Evolutionary conservation across 2,329 filamentous ascomycete species (phyloP), one percentile per base, ranked within the genome.

Genomic region (Ampelomyces quisqualis): DNA sequence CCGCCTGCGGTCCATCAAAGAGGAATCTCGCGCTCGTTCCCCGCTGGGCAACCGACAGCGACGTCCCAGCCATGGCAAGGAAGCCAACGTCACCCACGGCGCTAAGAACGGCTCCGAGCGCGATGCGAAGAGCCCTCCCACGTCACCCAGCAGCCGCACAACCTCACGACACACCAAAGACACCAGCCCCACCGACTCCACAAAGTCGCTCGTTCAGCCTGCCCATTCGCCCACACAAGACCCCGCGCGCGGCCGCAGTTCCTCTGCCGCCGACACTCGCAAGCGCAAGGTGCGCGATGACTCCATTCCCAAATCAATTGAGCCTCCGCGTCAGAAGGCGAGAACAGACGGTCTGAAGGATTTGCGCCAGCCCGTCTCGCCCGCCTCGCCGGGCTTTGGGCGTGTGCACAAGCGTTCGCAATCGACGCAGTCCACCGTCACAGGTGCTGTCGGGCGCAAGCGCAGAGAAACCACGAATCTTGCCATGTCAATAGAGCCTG

Each of bases 241-340:
- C 28, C 48, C 45, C 9, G 55, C 55, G 8, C 62, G 67, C 34
- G 65, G 63, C 37, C 65, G 68, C 43, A 69, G 67, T 43, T 57
- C 61, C 3, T 69, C 65, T 10, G 65, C 64, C 1, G 50, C 62
- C 23, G 68, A 70, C 24, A 67, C 60, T 18, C 61, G 66, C 39
- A 71, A 71, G 45, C 65, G 69, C 47, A 71, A 71, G 47, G 38
- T 65, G 26, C 65, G 66, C 28, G 67, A 70, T 36, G 66, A 66
- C 24, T 62, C 62, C 21, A 52, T 60, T 34, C 54, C 56, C 31
- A 64, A 63, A 40, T 47, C 58, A 9, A 48, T 65, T 17, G 69
- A 71, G 40, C 69, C 67, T 31, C 67, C 67, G 19, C 67, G 68
- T 15, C 69, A 70, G 46, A 67, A 67, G 40, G 57, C 60, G 18